Conservation (phyloP, 225 moss, liverwort and hornwort species). For the Bryum argenteum region DNA sequence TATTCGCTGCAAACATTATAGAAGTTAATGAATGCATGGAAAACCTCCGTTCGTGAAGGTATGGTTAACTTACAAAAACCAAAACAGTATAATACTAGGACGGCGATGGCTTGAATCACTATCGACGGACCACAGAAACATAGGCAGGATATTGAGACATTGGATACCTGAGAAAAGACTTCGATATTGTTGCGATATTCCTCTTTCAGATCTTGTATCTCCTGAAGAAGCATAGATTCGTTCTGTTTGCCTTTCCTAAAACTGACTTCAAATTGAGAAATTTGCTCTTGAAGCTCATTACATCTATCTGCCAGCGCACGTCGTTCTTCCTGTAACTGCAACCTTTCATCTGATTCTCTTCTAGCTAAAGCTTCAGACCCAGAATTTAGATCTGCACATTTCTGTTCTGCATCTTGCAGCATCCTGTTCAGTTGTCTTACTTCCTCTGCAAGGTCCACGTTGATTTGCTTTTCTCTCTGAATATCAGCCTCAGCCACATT, state of each 20-base stretch:
- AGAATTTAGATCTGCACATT: constrained; percentile 33
- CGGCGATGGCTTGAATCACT: background rate
- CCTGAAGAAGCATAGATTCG: constrained; percentile 38
- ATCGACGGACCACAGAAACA: background rate
- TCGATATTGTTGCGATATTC: constrained; percentile 32
- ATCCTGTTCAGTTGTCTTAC: constrained; percentile 33
- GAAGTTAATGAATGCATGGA: background rate
- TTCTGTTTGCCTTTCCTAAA: constrained; percentile 34
- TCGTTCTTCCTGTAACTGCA: constrained; percentile 42
- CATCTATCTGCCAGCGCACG: constrained; percentile 35
- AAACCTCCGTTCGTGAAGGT: background rate
- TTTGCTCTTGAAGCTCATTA: constrained; percentile 37
- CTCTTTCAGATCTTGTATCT: constrained; percentile 40
- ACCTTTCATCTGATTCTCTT: constrained; percentile 37
- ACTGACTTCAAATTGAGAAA: constrained; percentile 36
- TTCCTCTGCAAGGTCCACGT: constrained; percentile 42
- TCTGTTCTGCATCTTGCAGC: constrained; percentile 43
- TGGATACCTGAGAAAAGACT: constrained; percentile 29
- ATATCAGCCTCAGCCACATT: constrained; percentile 33
- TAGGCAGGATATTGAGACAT: constrained; percentile 1
- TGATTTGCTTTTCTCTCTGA: constrained; percentile 39
- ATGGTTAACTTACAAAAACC: background rate
- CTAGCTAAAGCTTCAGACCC: constrained; percentile 21
- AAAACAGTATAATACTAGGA: background rate
- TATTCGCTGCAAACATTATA: constrained; percentile 23